These are phyloP conservation scores for Epichloe sibirici DNA, from an alignment of 2,329 filamentous ascomycete species.

Conservation along the genomic window DNA sequence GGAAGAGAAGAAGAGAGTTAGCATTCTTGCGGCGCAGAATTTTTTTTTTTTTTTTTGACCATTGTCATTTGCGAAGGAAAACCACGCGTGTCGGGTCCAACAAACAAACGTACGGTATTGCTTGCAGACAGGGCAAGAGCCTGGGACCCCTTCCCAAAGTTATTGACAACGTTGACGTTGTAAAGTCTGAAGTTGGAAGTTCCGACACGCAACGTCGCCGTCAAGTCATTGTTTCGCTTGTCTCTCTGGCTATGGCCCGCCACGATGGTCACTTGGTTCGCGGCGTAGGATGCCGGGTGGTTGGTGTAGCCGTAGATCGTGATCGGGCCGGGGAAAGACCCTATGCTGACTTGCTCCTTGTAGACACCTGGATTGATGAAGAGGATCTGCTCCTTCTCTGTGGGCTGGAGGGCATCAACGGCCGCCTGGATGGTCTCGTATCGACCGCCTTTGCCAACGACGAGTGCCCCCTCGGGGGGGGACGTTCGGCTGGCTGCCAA, in stretches of 20 bases:
- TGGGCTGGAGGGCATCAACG: not conserved
- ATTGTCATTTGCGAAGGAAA: not conserved
- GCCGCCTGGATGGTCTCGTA: not conserved
- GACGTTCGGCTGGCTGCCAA: not conserved
- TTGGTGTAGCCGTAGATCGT: slow-evolving; percentile 48
- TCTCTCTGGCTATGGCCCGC: slow-evolving; percentile 22
- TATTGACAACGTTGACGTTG: slow-evolving; percentile 43
- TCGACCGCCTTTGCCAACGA: not conserved
- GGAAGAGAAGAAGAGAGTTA: not conserved
- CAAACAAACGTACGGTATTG: slow-evolving; percentile 10
- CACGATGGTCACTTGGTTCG: slow-evolving; percentile 43
- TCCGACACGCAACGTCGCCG: slow-evolving; percentile 29
- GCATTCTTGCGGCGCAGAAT: not conserved
- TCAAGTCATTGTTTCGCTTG: slow-evolving; percentile 39
- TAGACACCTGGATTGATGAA: not conserved
- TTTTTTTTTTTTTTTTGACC: not conserved
- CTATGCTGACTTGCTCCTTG: not conserved
- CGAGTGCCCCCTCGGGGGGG: not conserved
- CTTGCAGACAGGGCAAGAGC: slow-evolving; percentile 29
- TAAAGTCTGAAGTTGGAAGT: slow-evolving; percentile 44
- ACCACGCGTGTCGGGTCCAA: too few relatives aligned
- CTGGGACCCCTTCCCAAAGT: slow-evolving; percentile 31
- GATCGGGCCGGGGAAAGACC: slow-evolving; percentile 19
- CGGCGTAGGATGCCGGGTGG: slow-evolving; percentile 35
- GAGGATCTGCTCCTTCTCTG: not conserved